Evolutionary conservation across 148 eudicot species (phyloP).

Genomic region (Rhododendron griersonianum): DNA sequence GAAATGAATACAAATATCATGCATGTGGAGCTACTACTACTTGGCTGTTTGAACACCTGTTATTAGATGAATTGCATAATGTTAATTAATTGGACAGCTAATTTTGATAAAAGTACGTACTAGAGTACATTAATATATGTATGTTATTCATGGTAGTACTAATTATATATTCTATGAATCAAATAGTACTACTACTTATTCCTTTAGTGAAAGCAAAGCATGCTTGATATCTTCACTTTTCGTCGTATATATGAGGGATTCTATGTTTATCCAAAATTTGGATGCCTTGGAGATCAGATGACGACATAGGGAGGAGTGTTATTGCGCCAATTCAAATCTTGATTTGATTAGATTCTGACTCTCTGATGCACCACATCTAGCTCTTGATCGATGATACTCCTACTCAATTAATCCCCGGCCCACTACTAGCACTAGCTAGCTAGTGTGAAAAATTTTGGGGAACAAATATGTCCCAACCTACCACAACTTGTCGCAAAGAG

Average conservation of each 20-base stretch:
- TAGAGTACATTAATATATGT: no score
- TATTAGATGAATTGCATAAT: no score
- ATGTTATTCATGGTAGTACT: no score
- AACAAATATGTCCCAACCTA: background rate
- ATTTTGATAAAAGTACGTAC: no score
- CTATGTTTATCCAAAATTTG: no score
- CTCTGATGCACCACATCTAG: background rate
- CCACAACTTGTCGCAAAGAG: background rate
- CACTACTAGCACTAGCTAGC: background rate
- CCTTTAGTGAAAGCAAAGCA: background rate
- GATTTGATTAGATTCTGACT: background rate
- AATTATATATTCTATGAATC: background rate
- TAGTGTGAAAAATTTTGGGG: background rate
- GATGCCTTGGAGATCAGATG: background rate
- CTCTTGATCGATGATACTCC: no score
- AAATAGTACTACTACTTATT: background rate
- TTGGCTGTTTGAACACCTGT: no score
- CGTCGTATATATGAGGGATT: background rate
- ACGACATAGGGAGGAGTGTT: no score
- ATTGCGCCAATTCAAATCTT: background rate
- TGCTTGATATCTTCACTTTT: background rate
- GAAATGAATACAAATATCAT: no score
- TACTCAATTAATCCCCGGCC: background rate
- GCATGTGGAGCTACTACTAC: no score
- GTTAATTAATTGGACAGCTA: no score